Percentiles rank a stretch among this genome's conserved stretches.
These are phyloP conservation scores for Globisporangium spiculum DNA, from an alignment of 352 stramenopile species.

Conservation along the genomic window DNA sequence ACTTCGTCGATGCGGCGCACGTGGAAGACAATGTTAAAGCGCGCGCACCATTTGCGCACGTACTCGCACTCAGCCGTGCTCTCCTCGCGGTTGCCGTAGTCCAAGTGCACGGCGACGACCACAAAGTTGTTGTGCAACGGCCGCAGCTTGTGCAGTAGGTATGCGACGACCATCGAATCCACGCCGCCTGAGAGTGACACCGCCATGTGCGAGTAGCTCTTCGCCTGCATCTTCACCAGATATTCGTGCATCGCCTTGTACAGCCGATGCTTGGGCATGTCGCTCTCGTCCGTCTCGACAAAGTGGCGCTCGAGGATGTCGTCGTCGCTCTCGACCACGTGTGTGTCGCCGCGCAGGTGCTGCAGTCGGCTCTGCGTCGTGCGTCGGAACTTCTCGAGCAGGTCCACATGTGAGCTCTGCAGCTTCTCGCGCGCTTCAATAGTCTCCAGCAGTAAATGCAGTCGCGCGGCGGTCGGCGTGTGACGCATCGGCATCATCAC, in stretches of 20 bases:
- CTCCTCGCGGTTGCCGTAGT: slow-evolving; percentile 96
- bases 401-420: slow-evolving; percentile 51
- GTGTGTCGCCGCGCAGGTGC: slow-evolving; percentile 38
- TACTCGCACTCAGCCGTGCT: slow-evolving; percentile 91
- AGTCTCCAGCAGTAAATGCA: slow-evolving; percentile 48
- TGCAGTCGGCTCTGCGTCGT: slow-evolving; percentile 75
- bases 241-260: slow-evolving; percentile 76
- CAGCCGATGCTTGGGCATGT: slow-evolving; percentile 65
- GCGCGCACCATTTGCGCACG: slow-evolving; percentile 87
- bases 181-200: slow-evolving; percentile 95
- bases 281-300: slow-evolving; percentile 60
- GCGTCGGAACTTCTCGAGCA: slow-evolving; percentile 80
- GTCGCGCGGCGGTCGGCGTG: slow-evolving; percentile 52
- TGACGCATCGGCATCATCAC: slow-evolving; percentile 86
- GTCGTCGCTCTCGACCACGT: slow-evolving; percentile 16
- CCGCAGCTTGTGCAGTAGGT: slow-evolving; percentile 88
- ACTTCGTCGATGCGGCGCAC: slow-evolving; percentile 91
- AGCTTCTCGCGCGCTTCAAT: slow-evolving; percentile 44
- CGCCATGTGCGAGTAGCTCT: slow-evolving; percentile 49
- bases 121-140: slow-evolving; percentile 45
- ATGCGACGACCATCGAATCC: slow-evolving; percentile 97
- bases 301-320: slow-evolving; percentile 72
- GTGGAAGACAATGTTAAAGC: slow-evolving; percentile 78
- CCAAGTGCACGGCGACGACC: slow-evolving; percentile 94
- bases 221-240: slow-evolving; percentile 43